A percentile compares a stretch with the other conserved stretches of the same genome.
Conservation (phyloP, 208 protist species). For the Sergeia podlipaevii region DNA sequence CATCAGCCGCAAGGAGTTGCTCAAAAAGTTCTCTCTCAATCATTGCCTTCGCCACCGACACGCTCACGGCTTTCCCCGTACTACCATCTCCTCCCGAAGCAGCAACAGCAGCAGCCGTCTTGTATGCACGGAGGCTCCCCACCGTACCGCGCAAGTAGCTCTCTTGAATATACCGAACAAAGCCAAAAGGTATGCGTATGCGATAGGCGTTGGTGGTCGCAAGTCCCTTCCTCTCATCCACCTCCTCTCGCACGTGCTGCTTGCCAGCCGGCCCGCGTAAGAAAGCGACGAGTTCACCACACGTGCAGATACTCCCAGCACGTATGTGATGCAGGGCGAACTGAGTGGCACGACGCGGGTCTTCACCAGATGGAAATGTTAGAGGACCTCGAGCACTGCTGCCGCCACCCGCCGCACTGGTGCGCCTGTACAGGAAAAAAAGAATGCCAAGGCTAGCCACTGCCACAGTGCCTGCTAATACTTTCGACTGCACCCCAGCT, state of each 20-base stretch:
- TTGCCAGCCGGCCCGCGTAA: slow-evolving; percentile 34
- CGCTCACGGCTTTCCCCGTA: background rate
- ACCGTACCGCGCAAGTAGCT: slow-evolving; percentile 34
- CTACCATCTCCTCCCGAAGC: too few species aligned
- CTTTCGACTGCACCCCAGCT: too few species aligned
- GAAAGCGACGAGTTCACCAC: slow-evolving; percentile 47
- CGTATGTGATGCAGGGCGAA: slow-evolving; percentile 35
- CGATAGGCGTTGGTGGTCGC: slow-evolving; percentile 37
- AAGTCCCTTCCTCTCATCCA: slow-evolving; percentile 19
- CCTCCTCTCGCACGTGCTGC: slow-evolving; percentile 7
- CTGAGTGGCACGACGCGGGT: slow-evolving; percentile 33
- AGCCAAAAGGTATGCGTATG: slow-evolving; percentile 19
- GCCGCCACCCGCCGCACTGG: too few species aligned
- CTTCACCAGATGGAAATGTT: slow-evolving; percentile 13
- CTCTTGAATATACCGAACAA: slow-evolving; percentile 42
- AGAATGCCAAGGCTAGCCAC: too few species aligned
- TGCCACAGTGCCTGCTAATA: too few species aligned
- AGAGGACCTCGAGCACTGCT: slow-evolving; percentile 10
- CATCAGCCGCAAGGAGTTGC: slow-evolving; percentile 39
- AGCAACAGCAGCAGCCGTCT: background rate
- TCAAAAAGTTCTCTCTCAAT: slow-evolving; percentile 38
- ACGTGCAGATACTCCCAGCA: slow-evolving; percentile 20
- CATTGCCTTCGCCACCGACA: slow-evolving; percentile 7
- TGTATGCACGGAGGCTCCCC: too few species aligned
- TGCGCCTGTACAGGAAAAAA: background rate